Base-by-base conservation (phyloP, 2,329 filamentous ascomycete genomes). In the Verticillium isaacii region DNA sequence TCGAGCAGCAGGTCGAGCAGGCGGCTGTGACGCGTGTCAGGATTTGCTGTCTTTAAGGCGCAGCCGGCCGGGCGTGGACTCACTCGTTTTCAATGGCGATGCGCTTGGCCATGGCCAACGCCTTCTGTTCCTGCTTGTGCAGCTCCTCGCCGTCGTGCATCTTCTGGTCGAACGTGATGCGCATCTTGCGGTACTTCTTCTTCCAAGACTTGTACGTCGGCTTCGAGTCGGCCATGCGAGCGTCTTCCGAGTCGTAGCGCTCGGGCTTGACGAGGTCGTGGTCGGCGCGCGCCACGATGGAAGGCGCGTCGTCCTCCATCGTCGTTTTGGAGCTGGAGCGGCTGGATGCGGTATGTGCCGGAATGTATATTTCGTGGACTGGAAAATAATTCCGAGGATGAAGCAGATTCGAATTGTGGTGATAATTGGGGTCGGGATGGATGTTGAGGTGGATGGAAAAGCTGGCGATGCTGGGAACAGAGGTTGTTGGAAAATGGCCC, bases 161-260 rank as follows among this genome's bases (percentile, higher is more conserved):
- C 70, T 86, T 87, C 58, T 87, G 82, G 68, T 95, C 90, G 71
- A 95, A 96, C 32, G 83, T 81, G 73, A 89, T 83, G 77, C 90
- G 89, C 87, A 95, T 91, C 83, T 96, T 96, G 70, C 90, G 89
- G 75, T 96, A 99, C 81, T 99, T 99, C 79, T 97, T 96, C 84
- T 91, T 92, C 82, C 84, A 89, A 55, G 86, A 89, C 71, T 86
- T 89, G 74, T 89, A 86, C 4, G 79, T 83, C 70, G 77, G 80
- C 74, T 78, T 83, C 61, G 73, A 71, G 68, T 82, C 79, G 62
- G 68, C 71, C 70, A 72, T 74, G 37, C 69, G 69, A 25, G 67
- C 65, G 60, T 75, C 73, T 9, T 70, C 73, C 45, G 70, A 70
- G 32, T 72, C 68, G 56, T 71, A 68, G 55, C 80, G 78, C 63